Base-by-base conservation (phyloP, 441 rosid genomes). In the Gossypium lobatum region DNA sequence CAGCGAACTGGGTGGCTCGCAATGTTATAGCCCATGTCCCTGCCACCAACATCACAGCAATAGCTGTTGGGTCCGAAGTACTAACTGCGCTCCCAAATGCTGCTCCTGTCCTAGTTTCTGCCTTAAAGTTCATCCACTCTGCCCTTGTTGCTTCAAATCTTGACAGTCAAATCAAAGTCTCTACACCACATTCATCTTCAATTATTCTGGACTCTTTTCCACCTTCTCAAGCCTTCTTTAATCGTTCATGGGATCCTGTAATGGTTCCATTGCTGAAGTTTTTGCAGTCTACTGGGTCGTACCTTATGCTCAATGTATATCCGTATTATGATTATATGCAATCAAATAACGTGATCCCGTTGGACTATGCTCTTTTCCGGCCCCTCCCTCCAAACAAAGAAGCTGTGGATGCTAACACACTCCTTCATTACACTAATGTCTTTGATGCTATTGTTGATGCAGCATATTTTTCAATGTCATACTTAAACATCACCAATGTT, bases 141-240 rank as follows among this genome's bases (percentile, higher is more conserved):
- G 98, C 98, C 28, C 90, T 94, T 3, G 85, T 94, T 34, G 95
- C 97, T 1, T 83, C 97, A 34, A 94, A 94, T 78, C 97, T 94
- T 1, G 94, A 94, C 75, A 77, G 85, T 65, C 93, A 81, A 78
- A 86, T 94, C 54, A 94, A 94, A 85, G 97, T 94, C 60, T 91
- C 98, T 0, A 91, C 95, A 0, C 96, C 98, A 0, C 95, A 88
- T 14, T 82, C 98, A 3, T 91, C 98, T 7, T 83, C 93, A 59
- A 90, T 93, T 45, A 95, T 95, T 77, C 88, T 95, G 14, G 97
- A 95, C 78, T 90, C 98, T 6, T 95, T 95, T 77, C 98, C 98
- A 28, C 98, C 98, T 62, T 95, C 98, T 46, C 98, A 95, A 79
- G 97, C 98, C 45, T 95, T 95, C 88, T 95, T 95, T 78, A 95